Base-by-base conservation (phyloP, 768 basidiomycete species). In the Kwoniella mangroviensis region DNA sequence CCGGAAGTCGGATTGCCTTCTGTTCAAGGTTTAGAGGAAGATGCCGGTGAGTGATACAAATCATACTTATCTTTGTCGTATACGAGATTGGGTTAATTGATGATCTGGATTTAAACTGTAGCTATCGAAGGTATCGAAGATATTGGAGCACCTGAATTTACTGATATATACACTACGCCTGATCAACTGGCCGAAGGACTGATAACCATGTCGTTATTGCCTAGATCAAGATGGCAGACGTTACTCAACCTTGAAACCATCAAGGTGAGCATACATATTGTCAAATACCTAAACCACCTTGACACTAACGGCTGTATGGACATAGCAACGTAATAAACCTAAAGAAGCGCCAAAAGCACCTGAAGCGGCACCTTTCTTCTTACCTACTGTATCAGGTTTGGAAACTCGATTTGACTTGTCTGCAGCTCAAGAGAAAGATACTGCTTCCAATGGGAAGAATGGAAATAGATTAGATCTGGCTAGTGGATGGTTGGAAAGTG, bases 241-340 rank as follows among this genome's bases (percentile, higher is more conserved):
- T 84, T 99, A n/a, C 86, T 99, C 67, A 97, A 97, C 79, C 86
- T 99, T 19, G 97, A 98, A 74, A 90, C 93, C 40, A 98, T 98
- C 71, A 90, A 92, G 82, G 93, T 92, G 73, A 49, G 87, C 83
- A 21, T 19, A n/a, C 34, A 49, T 34, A 34, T 34, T 34, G 34
- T 7, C 34, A 34, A 34, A 34, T 34, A 62, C 15, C 7, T 19
- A 13, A 19, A 11, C 41, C n/a, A 45, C 5, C 22, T 41, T 21
- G 62, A 21, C 54, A 21, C 49, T 63, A 54, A 43, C 63, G 34
- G 24, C 22, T n/a, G 13, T 51, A 19, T 45, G 53, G 13, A 61
- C 5, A 15, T 67, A 96, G 91, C 91, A 92, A 87, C 90, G 97
- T 65, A 98, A 98, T 82, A 97, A 95, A 85, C 94, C 97, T 13